Conservation (phyloP, 2,329 filamentous ascomycete species). For the Nigrospora oryzae region DNA sequence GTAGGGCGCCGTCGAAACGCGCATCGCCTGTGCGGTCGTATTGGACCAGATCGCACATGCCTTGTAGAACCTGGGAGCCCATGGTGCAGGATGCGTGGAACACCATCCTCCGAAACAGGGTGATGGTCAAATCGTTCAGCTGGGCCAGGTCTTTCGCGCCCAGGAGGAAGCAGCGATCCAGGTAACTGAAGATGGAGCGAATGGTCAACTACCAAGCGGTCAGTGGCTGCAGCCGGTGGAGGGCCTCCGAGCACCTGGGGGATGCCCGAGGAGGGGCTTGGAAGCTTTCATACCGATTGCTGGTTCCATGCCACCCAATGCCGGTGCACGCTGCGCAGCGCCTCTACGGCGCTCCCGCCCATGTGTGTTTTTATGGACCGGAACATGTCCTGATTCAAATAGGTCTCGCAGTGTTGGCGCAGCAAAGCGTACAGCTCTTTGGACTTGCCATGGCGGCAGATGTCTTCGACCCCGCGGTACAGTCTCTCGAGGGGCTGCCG, state of each 20-base stretch:
- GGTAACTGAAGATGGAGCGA: constrained; percentile 84
- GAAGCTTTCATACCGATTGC: constrained; percentile 52
- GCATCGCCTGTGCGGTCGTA: constrained; percentile 55
- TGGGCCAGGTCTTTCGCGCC: constrained; percentile 60
- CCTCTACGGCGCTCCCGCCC: constrained; percentile 48
- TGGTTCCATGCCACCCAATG: constrained; percentile 73
- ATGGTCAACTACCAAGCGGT: constrained; percentile 52
- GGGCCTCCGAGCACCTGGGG: neutral
- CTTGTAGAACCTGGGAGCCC: constrained; percentile 34
- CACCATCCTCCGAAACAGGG: constrained; percentile 59
- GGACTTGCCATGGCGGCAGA: constrained; percentile 73
- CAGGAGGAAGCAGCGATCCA: constrained; percentile 83
- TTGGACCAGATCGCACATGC: constrained; percentile 69
- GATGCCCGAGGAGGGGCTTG: neutral
- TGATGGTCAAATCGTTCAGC: constrained; percentile 73
- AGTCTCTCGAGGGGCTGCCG: constrained; percentile 76
- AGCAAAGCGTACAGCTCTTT: constrained; percentile 60
- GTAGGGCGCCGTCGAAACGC: constrained; percentile 53
- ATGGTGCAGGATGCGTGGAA: constrained; percentile 27
- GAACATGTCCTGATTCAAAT: constrained; percentile 56
- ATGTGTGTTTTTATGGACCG: constrained; percentile 41
- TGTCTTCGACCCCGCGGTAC: constrained; percentile 84
- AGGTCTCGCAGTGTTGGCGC: constrained; percentile 54
- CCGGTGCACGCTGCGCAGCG: constrained; percentile 46
- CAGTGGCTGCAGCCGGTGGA: neutral